A percentile compares a stretch with the other conserved stretches of the same genome.
Evolutionary conservation across 805 yeast genomes (phyloP).

Genomic region (Candida dendrica): DNA sequence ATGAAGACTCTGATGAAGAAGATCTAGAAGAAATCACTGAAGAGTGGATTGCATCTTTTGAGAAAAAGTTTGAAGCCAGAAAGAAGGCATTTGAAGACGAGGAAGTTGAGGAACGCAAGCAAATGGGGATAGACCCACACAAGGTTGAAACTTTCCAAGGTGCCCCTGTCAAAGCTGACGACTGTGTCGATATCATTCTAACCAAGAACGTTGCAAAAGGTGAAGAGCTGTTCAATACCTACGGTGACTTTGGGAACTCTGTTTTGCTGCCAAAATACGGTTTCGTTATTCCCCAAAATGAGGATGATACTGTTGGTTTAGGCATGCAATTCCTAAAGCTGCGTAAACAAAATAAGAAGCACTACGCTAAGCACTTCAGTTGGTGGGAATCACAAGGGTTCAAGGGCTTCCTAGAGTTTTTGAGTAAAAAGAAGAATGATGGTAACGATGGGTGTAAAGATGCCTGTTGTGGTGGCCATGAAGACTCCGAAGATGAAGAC

Average conservation of each 20-base stretch:
- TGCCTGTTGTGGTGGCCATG: constrained; percentile 12
- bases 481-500: constrained; percentile 15
- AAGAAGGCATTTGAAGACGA: constrained; percentile 10
- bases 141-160: constrained; percentile 11
- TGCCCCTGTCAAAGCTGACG: constrained; percentile 34
- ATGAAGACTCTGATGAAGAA: constrained; percentile 12
- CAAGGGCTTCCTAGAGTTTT: constrained; percentile 18
- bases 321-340: constrained; percentile 39
- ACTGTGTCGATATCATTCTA: constrained; percentile 67
- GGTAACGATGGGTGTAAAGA: constrained; percentile 16
- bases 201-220: constrained; percentile 35
- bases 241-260: constrained; percentile 68
- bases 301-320: constrained; percentile 51
- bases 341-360: constrained; percentile 23
- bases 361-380: constrained; percentile 29
- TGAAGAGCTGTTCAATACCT: constrained; percentile 71
- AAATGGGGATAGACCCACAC: constrained; percentile 4
- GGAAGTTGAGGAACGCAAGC: constrained; percentile 9
- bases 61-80: constrained; percentile 3
- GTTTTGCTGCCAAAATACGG: constrained; percentile 73
- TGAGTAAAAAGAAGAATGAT: constrained; percentile 6
- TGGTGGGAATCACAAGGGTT: constrained; percentile 47
- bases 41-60: constrained; percentile 24
- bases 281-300: constrained; percentile 50
- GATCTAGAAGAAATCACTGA: constrained; percentile 18